Conservation (phyloP, 257 asterid genomes). For the Gentiana straminea region DNA sequence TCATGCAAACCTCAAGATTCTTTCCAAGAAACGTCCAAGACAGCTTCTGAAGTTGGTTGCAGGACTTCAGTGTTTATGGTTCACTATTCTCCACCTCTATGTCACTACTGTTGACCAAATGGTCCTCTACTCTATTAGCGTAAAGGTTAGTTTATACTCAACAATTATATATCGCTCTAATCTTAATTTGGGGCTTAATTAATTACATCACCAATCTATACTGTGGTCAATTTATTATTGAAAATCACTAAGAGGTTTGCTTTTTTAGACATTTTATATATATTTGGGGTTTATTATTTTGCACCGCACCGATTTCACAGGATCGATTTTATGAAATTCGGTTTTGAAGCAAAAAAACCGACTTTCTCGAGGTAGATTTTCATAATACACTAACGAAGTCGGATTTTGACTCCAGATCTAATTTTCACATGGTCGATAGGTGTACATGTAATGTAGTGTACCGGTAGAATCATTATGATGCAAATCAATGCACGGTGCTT, state of each 20-base stretch:
- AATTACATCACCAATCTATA: background rate
- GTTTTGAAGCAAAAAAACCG: no score
- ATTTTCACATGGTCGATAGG: no score
- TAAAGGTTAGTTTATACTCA: slow-evolving; percentile 20
- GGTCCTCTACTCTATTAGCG: slow-evolving; percentile 34
- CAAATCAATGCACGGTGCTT: no score
- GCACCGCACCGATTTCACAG: no score
- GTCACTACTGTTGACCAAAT: slow-evolving; percentile 30
- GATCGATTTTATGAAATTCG: no score
- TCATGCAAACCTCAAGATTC: slow-evolving; percentile 39
- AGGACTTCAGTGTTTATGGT: slow-evolving; percentile 31
- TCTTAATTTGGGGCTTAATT: background rate
- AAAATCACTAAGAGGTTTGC: background rate
- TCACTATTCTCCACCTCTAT: slow-evolving; percentile 33
- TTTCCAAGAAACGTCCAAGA: slow-evolving; percentile 26
- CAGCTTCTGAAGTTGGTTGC: slow-evolving; percentile 37
- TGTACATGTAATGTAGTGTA: no score
- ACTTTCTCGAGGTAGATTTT: no score
- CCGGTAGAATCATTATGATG: no score
- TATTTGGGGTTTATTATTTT: no score
- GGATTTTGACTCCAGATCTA: no score
- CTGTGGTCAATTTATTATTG: background rate
- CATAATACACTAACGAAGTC: no score
- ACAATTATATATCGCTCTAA: background rate
- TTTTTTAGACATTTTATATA: background rate